Conservation (phyloP, 257 asterid genomes). For the Nicotiana sylvestris region DNA sequence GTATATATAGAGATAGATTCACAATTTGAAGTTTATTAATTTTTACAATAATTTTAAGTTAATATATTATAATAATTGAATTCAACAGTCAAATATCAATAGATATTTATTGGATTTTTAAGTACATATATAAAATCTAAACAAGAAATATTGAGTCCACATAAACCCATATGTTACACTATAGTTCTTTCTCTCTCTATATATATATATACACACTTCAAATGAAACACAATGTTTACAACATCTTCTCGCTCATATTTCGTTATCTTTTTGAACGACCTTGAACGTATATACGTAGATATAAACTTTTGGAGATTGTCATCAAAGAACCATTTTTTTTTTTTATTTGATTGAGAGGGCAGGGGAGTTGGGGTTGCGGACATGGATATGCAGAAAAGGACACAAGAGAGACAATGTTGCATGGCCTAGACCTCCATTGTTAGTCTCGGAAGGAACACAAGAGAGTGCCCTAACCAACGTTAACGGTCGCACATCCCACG, state of each 20-base stretch:
- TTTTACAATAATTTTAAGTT: too few species aligned
- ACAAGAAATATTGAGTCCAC: too few species aligned
- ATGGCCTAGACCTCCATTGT: slow-evolving; percentile 30
- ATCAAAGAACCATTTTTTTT: background rate
- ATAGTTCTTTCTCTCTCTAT: too few species aligned
- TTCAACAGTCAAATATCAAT: too few species aligned
- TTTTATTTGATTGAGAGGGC: background rate
- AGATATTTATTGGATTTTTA: too few species aligned
- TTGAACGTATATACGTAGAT: background rate
- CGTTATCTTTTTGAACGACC: background rate
- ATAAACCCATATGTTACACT: too few species aligned
- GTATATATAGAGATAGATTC: too few species aligned
- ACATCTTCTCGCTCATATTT: background rate
- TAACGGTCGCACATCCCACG: slow-evolving; percentile 42
- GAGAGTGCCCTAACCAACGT: slow-evolving; percentile 34
- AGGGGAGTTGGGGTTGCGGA: background rate
- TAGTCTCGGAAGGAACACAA: slow-evolving; percentile 35
- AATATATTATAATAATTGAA: too few species aligned
- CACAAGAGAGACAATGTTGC: slow-evolving; percentile 28
- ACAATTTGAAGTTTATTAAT: too few species aligned
- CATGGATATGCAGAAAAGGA: background rate
- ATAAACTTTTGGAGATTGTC: background rate
- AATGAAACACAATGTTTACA: background rate
- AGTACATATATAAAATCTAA: too few species aligned
- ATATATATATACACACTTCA: too few species aligned